A percentile compares a stretch with the other conserved stretches of the same genome.
Evolutionary conservation across 192 early-diverging fungal genomes (phyloP).

Genomic region (Umbelopsis isabellina): DNA sequence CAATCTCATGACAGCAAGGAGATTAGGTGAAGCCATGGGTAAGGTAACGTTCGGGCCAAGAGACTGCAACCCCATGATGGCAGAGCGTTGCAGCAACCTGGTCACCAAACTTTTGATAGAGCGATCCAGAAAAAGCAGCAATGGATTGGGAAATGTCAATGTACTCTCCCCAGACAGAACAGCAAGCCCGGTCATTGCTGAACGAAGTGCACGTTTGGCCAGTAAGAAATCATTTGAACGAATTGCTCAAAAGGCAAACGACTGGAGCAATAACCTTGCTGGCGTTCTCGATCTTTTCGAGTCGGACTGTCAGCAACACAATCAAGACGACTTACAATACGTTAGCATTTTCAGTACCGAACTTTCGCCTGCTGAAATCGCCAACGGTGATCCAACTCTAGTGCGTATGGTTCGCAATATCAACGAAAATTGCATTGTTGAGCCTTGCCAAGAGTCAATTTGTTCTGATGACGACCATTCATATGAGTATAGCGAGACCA

Average conservation of each 20-base stretch:
- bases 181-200: not conserved
- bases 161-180: not conserved
- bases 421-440: not conserved
- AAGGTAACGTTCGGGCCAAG: conserved; percentile 34
- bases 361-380: not conserved
- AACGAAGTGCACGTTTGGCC: conserved; percentile 13
- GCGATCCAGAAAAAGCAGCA: conserved; percentile 25
- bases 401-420: conserved; percentile 8
- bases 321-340: not conserved
- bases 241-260: conserved; percentile 6
- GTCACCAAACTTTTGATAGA: conserved; percentile 38
- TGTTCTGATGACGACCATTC: not conserved
- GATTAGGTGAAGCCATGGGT: conserved; percentile 36
- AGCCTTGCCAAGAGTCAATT: not conserved
- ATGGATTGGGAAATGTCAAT: too few relatives aligned
- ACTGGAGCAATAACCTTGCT: conserved; percentile 5
- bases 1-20: conserved; percentile 34
- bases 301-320: not conserved
- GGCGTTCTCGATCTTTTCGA: not conserved
- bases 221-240: conserved; percentile 17
- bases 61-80: conserved; percentile 31
- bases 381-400: not conserved
- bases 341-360: conserved; percentile 18
- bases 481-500: conserved; percentile 8
- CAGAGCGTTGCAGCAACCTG: conserved; percentile 34